phyloP scores from a whole-genome alignment of 2,329 filamentous ascomycete species.

The Paraphoma chrysanthemicola region DNA sequence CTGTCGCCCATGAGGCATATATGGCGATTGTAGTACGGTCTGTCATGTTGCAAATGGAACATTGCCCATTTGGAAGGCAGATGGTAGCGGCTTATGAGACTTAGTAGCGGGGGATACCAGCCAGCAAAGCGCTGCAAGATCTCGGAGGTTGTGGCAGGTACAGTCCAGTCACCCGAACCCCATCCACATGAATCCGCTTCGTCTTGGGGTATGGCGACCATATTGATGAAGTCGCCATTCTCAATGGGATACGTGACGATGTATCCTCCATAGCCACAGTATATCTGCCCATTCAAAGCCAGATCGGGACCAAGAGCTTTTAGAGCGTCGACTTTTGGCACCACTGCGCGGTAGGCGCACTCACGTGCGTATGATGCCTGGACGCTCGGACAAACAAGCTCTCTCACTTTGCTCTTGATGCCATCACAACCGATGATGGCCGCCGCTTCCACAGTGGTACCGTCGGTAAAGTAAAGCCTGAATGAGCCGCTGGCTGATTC shows the following conservation, averaged over 20 bases:
- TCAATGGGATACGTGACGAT: slow-evolving; percentile 67
- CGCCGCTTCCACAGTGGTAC: slow-evolving; percentile 49
- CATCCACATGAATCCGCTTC: slow-evolving; percentile 5
- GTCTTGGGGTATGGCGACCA: slow-evolving; percentile 33
- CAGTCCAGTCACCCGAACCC: slow-evolving; percentile 22
- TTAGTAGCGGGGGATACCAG: slow-evolving; percentile 19
- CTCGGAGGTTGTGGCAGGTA: slow-evolving; percentile 23
- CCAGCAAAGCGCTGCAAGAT: slow-evolving; percentile 20
- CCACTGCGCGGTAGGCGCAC: slow-evolving; percentile 66
- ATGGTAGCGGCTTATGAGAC: slow-evolving; percentile 16
- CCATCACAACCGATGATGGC: slow-evolving; percentile 68
- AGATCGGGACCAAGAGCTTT: slow-evolving; percentile 56
- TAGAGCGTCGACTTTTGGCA: slow-evolving; percentile 62
- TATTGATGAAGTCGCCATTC: slow-evolving; percentile 61
- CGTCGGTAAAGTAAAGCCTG: slow-evolving; percentile 51
- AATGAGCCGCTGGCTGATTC: slow-evolving; percentile 17
- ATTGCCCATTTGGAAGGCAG: slow-evolving; percentile 59
- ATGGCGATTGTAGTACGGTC: slow-evolving; percentile 49
- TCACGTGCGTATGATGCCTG: slow-evolving; percentile 61
- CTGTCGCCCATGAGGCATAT: slow-evolving; percentile 61
- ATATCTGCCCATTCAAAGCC: slow-evolving; percentile 60
- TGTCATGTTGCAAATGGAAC: slow-evolving; percentile 57
- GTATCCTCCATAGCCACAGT: slow-evolving; percentile 64
- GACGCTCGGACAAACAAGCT: slow-evolving; percentile 56
- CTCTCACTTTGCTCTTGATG: slow-evolving; percentile 63